These are phyloP conservation scores for Hylodesmum podocarpum DNA, from an alignment of 306 rosid species.

Conservation along the genomic window DNA sequence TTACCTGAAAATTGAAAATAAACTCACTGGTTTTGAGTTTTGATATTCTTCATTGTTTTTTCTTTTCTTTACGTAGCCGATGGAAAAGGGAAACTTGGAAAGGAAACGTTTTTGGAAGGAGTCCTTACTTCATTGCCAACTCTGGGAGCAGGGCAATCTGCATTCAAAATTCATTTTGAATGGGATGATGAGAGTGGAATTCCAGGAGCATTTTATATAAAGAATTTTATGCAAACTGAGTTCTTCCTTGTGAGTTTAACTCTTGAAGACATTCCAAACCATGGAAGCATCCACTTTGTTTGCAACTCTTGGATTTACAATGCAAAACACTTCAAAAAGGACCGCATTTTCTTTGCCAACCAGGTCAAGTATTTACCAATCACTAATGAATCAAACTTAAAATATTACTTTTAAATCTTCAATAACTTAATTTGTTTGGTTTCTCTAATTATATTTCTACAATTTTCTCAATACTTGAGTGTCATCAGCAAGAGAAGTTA, in stretches of 20 bases:
- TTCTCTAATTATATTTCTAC: not conserved
- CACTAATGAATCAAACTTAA: not conserved
- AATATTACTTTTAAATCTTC: too few species aligned
- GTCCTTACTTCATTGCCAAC: constrained; percentile 44
- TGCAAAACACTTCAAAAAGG: constrained; percentile 39
- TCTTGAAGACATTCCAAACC: constrained; percentile 66
- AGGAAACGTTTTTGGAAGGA: constrained; percentile 53
- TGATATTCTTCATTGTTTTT: too few species aligned
- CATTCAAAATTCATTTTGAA: constrained; percentile 56
- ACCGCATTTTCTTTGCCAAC: constrained; percentile 77
- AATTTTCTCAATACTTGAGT: not conserved
- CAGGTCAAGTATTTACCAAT: constrained; percentile 36
- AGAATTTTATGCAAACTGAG: constrained; percentile 61
- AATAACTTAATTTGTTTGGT: too few species aligned
- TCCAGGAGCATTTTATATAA: constrained; percentile 73
- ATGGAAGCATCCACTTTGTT: constrained; percentile 54
- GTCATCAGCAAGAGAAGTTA: not conserved
- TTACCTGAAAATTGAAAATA: not conserved
- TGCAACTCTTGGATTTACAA: constrained; percentile 93
- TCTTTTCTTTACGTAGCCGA: constrained; percentile 33
- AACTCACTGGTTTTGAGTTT: not conserved
- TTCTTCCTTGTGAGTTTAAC: constrained; percentile 63
- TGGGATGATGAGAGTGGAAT: constrained; percentile 52
- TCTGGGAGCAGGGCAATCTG: constrained; percentile 48
- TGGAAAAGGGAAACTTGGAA: constrained; percentile 57